Evolutionary conservation across 176 grass and related monocot genomes (phyloP), one percentile per base, ranked within the genome.

Genomic region (Oryza rufipogon): DNA sequence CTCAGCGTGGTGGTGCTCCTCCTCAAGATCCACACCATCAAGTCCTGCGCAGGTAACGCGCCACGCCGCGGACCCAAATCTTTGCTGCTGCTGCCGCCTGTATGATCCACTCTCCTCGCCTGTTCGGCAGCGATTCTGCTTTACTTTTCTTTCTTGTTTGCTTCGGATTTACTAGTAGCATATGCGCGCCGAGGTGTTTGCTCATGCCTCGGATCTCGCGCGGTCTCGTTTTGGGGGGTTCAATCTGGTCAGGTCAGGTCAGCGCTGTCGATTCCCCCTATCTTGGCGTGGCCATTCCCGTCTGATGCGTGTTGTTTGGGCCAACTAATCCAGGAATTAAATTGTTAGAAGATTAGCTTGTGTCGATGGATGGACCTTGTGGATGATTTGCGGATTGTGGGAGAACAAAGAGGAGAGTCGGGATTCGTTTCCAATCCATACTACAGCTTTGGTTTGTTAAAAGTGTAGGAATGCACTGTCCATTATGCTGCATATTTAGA

Each of bases 1-100:
- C 85, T 95, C 87, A 95, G 93, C 85, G 91, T 98, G 80, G 85
- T 98, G 83, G 91, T 98, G 81, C 89, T 98, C n/a, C 89, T 98
- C 83, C 96, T 98, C 74, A 93, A 98, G 93, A 98, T 98, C 89
- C 96, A 95, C 73, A 95, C 96, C 74, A 98, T 98, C 69, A 98
- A 98, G 77, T 98, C 96, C 2, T 98, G 91, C 80, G 92, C 96
- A 80, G 92, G 96, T 91, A 89, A 38, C 36, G 36, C 36, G 36
- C 36, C 20, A 8, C 20, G 11, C 36, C 20, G 20, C 20, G 11
- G 19, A 5, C 14, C 14, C 4, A 4, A 5, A 17, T 17, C 15
- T 16, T 4, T 4, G 12, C 49, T 36, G 34, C 34, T 36, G 34
- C 34, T 36, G 34, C 34, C 4, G 6, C 5, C 16, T 54, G 51